Evolutionary conservation across 306 rosid genomes (phyloP).

Genomic region (Rosa rugosa): DNA sequence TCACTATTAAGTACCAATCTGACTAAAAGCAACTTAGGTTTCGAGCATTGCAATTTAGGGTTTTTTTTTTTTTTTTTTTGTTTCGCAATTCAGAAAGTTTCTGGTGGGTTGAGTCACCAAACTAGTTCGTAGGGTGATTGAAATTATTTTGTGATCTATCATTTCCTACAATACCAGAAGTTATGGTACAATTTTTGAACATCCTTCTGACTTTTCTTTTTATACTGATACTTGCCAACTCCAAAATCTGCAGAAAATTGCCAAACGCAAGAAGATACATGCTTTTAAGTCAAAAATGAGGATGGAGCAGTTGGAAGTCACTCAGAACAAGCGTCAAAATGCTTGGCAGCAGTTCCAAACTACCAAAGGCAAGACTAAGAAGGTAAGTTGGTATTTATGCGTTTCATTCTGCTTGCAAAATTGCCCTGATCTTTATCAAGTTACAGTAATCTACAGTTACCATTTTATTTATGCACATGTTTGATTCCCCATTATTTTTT

Average conservation of each 20-base stretch:
- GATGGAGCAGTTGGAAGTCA: conserved; percentile 93
- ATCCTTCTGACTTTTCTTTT: not conserved
- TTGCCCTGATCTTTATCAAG: not conserved
- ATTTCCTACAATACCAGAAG: not conserved
- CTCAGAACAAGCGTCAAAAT: conserved; percentile 96
- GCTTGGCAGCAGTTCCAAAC: conserved; percentile 99
- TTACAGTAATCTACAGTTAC: not conserved
- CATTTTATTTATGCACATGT: not conserved
- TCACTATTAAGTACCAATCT: too few species aligned
- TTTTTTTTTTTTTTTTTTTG: too few species aligned
- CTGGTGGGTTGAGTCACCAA: not conserved
- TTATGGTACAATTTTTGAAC: not conserved
- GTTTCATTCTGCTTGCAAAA: conserved; percentile 1
- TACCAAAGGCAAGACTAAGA: conserved; percentile 89
- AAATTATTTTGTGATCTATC: not conserved
- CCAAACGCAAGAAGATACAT: conserved; percentile 95
- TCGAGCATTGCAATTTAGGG: too few species aligned
- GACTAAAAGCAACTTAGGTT: too few species aligned
- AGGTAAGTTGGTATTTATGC: conserved; percentile 47
- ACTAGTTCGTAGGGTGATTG: conserved; percentile 15
- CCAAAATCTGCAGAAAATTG: conserved; percentile 54
- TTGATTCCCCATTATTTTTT: not conserved
- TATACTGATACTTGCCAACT: conserved; percentile 26
- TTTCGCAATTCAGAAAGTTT: conserved; percentile 12
- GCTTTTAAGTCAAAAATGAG: conserved; percentile 96